A percentile compares a stretch with the other conserved stretches of the same genome.
phyloP scores from a whole-genome alignment of 495 filamentous ascomycete species.

The Pseudomonodictys pantanalensis region DNA sequence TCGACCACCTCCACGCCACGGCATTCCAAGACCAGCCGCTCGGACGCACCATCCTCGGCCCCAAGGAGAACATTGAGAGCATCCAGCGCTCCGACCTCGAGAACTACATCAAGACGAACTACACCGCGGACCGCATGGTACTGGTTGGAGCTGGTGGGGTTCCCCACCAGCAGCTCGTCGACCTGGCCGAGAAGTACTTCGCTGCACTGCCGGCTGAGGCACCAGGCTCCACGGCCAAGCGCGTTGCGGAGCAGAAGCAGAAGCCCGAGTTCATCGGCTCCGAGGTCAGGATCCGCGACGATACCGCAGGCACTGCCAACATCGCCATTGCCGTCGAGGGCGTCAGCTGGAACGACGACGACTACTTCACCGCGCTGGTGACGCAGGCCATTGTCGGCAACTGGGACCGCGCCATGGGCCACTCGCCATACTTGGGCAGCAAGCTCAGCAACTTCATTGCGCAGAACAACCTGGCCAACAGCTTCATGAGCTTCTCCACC shows the following conservation, averaged over 20 bases:
- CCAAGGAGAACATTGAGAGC: constrained; percentile 95
- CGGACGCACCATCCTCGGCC: constrained; percentile 95
- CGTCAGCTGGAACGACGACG: constrained; percentile 98
- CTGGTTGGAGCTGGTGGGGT: constrained; percentile 93
- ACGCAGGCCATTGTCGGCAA: constrained; percentile 99
- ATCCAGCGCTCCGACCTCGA: constrained; percentile 85
- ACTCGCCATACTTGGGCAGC: constrained; percentile 92
- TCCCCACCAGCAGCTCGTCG: constrained; percentile 88
- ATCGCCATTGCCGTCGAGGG: constrained; percentile 99
- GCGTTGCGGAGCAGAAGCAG: constrained; percentile 68
- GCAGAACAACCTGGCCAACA: constrained; percentile 92
- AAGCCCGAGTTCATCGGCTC: constrained; percentile 94
- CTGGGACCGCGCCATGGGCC: constrained; percentile 98
- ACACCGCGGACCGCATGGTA: constrained; percentile 98
- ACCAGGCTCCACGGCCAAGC: constrained; percentile 63
- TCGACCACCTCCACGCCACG: constrained; percentile 98
- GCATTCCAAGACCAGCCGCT: constrained; percentile 95
- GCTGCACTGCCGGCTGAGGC: constrained; percentile 68
- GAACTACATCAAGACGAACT: constrained; percentile 98
- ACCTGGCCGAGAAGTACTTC: constrained; percentile 97
- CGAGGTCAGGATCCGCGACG: constrained; percentile 90
- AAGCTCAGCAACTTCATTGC: constrained; percentile 92
- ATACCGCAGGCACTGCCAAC: constrained; percentile 92
- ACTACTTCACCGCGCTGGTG: constrained; percentile 97
- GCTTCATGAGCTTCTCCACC: constrained; percentile 99